Evolutionary conservation across 306 rosid species (phyloP), one percentile per base, ranked within the genome.

Genomic region (Prinsepia uniflora): DNA sequence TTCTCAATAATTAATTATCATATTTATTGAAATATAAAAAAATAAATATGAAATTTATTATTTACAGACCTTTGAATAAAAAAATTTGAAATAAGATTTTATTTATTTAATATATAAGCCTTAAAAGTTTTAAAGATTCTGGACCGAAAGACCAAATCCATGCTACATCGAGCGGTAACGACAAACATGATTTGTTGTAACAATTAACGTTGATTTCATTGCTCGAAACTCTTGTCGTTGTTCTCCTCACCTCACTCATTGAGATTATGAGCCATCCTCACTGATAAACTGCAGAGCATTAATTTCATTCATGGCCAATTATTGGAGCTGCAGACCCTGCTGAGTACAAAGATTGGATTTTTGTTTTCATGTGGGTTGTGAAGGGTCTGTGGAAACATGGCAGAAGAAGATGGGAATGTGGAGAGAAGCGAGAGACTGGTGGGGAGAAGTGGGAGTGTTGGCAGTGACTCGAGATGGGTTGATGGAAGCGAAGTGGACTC

Each of bases 401-500:
- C 74, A 40, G 76, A 17, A 63, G 72, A 42, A 70, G 97, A 86
- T 83, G 63, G 72, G 82, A 84, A 90, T 66, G 97, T 87, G 80
- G 98, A 90, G 82, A 76, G 81, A 14, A 86, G 90, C 50, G 87
- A 45, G 73, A 84, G 88, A 73, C 75, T 88, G 79, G 65, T 74
- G 74, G 70, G 68, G 17, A 77, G 81, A n/a, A 64, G 69, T 58
- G 67, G 82, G 62, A 70, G 79, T 63, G 73, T 79, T 30, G 68
- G 76, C 50, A 82, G 85, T 67, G 92, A 81, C 56, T 82, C 80
- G 41, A 83, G 92, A 81, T 90, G 98, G 98, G 98, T 90, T 36
- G 93, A 93, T 78, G 97, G 98, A 11, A 90, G 88, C 77, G 94
- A 93, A 77, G 84, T 93, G 61, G 86, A 88, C 17, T 79, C 89